Base-by-base conservation (phyloP, 345 rosid genomes). In the Camelina neglecta region DNA sequence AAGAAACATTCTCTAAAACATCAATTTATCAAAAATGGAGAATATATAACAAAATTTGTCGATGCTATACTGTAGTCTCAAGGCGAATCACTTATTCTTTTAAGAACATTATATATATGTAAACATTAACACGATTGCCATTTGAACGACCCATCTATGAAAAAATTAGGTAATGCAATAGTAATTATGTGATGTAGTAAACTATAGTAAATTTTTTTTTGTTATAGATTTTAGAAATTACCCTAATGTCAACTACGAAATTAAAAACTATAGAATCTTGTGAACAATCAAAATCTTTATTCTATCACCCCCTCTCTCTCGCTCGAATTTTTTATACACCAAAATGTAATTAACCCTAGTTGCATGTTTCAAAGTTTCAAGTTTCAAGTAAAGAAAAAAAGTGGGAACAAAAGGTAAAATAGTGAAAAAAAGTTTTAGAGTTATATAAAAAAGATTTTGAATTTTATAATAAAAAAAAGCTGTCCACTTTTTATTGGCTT, bases 401-500 rank as follows among this genome's bases (percentile, higher is more conserved):
- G 20, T 31, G 5, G 29, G 8, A 70, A 55, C 36, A 65, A 77
- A 77, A 72, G 81, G 68, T 49, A 35, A 35, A 72, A 77, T 49
- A 77, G 73, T 71, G 56, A 39, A 49, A 56, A 38, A 49, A 56
- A 56, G 11, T 3, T 1, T 8, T 15, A 63, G 11, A 39, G 23
- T 63, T 35, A 45, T 5, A 47, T 29, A 59, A 38, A 47, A 26
- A 39, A 41, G 1, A 29, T 2, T 42, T 3, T 39, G 12, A 9
- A 2, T 16, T 6, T n/a, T 2, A 6, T 6, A 35, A 57, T 21
- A 21, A 31, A 49, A 75, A 60, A 67, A 60, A 68, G 45, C 10
- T 65, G 76, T 65, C 62, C 12, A 71, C 81, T 60, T 72, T 67
- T 66, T n/a, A 67, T 72, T 72, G 65, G 77, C 64, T 78, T 73